Evolutionary conservation across 441 rosid genomes (phyloP), one percentile per base, ranked within the genome.

Genomic region (Syzygium malaccense): DNA sequence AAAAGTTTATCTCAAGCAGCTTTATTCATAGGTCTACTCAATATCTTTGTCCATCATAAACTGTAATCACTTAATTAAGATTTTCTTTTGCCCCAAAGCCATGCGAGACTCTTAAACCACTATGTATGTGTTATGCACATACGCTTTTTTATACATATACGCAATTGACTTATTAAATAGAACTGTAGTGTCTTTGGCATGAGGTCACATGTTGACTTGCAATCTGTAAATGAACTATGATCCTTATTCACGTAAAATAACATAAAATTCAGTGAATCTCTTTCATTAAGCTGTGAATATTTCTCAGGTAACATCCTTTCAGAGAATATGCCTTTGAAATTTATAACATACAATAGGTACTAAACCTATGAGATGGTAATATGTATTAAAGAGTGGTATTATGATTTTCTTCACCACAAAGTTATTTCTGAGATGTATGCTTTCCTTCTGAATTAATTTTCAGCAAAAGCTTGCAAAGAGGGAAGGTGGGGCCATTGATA

Each of bases 381-480:
- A 71, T 20, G 49, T 71, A 75, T 37, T 37, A 1, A 41, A 37
- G 51, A 10, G 37, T 66, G 37, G 75, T 87, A 87, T 88, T 86
- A 20, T 33, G 49, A 54, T 20, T 45, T 49, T 79, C 48, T 33
- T 87, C 37, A 25, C 33, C 26, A 28, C 48, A 33, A 49, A 68
- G 18, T 51, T 30, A 20, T 32, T 32, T 49, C 58, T 87, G 25
- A 55, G 53, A 60, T 57, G 7, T 45, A 17, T 48, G 53, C 84
- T 41, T 80, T 32, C 8, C 62, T 49, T 89, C 85, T 87, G 4
- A 86, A 89, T 25, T 92, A 88, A 51, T 86, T 91, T 92, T 90
- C 96, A 98, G 99, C 99, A 98, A 98, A 97, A 98, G 93, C 92
- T 96, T 90, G 98, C 99, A 0, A 98, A 96, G 92, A 95, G 96